Conservation (phyloP, 371 early-diverging fungal species). For the Mortierella sp. region DNA sequence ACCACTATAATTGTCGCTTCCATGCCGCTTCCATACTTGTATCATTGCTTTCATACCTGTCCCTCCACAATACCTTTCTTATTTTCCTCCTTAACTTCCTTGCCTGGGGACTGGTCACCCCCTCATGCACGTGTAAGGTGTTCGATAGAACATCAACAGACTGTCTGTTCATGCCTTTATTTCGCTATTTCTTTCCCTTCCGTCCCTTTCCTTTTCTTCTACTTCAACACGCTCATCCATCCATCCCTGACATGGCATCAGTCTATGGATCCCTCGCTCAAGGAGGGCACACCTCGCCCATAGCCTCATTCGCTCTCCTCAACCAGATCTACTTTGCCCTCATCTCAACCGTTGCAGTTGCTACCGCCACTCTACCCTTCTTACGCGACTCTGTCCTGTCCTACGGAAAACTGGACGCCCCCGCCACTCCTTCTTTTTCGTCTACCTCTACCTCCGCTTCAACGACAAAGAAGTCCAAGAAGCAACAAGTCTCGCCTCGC, state of each 20-base stretch:
- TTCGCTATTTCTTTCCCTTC: not conserved
- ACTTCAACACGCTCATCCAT: not conserved
- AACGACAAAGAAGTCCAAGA: not conserved
- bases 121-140: not conserved
- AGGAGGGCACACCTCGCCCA: not conserved
- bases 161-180: too few relatives aligned
- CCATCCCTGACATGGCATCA: not conserved
- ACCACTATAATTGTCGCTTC: not conserved
- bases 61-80: too few relatives aligned
- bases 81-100: not conserved
- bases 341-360: conserved; percentile 24
- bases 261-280: not conserved
- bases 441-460: not conserved
- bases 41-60: too few relatives aligned
- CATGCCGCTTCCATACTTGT: not conserved
- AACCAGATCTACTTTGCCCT: conserved; percentile 37
- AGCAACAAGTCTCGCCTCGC: too few relatives aligned
- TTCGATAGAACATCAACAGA: too few relatives aligned
- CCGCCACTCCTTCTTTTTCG: conserved; percentile 4
- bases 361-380: conserved; percentile 30
- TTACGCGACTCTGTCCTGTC: conserved; percentile 38
- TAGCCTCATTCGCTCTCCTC: conserved; percentile 38
- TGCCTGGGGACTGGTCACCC: not conserved
- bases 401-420: conserved; percentile 50
- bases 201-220: not conserved